A percentile compares a stretch with the other conserved stretches of the same genome.
phyloP scores from a whole-genome alignment of 2,329 filamentous ascomycete genomes.

The Colletotrichum sidae region DNA sequence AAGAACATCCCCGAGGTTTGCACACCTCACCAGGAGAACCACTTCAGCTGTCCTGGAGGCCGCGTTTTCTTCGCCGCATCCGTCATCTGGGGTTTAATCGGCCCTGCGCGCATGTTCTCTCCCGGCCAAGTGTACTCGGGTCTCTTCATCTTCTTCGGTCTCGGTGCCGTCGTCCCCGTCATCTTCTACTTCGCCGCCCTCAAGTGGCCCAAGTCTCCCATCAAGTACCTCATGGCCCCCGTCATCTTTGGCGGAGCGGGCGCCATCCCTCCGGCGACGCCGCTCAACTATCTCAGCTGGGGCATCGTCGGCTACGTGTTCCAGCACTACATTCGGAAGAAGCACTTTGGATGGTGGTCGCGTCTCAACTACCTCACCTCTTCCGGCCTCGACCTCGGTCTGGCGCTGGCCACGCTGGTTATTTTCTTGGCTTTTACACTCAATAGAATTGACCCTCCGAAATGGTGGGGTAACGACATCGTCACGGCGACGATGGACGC shows the following conservation, averaged over 20 bases:
- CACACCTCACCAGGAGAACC: slow-evolving; percentile 63
- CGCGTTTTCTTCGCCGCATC: slow-evolving; percentile 74
- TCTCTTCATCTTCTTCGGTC: slow-evolving; percentile 69
- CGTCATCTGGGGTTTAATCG: slow-evolving; percentile 76
- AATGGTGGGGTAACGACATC: slow-evolving; percentile 77
- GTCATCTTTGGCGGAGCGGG: slow-evolving; percentile 72
- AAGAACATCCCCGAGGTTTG: slow-evolving; percentile 74
- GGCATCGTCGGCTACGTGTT: slow-evolving; percentile 77
- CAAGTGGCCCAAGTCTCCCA: slow-evolving; percentile 62
- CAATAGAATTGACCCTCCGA: slow-evolving; percentile 69
- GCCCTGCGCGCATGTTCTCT: slow-evolving; percentile 72
- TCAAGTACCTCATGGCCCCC: slow-evolving; percentile 68
- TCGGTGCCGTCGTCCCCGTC: slow-evolving; percentile 66
- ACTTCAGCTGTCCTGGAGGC: slow-evolving; percentile 73
- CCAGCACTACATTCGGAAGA: slow-evolving; percentile 74
- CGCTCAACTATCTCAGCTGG: slow-evolving; percentile 81
- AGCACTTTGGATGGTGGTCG: slow-evolving; percentile 77
- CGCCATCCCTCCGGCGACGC: slow-evolving; percentile 73
- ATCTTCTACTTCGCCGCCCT: slow-evolving; percentile 62
- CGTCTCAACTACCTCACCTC: slow-evolving; percentile 79
- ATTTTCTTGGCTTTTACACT: slow-evolving; percentile 79
- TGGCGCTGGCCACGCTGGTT: slow-evolving; percentile 74
- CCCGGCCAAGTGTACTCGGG: slow-evolving; percentile 71
- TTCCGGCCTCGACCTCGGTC: slow-evolving; percentile 75
- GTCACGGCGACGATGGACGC: slow-evolving; percentile 72